Percentiles rank a stretch among this genome's conserved stretches.
Conservation (phyloP, 805 yeast species). For the Pichia gijzeniarum region DNA sequence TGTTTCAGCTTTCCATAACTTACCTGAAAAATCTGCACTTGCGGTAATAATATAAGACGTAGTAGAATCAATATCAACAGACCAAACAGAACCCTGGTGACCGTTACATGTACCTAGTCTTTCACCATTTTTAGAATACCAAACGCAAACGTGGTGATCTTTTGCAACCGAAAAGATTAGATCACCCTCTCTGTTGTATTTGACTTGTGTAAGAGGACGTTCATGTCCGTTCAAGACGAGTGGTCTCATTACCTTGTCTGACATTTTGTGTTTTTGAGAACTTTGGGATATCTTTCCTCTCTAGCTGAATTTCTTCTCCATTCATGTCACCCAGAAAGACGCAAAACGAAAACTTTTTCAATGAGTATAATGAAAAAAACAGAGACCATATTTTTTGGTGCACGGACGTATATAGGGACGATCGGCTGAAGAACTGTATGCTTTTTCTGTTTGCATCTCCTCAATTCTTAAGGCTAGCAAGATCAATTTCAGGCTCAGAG, state of each 20-base stretch:
- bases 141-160: constrained; percentile 82
- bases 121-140: constrained; percentile 96
- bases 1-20: constrained; percentile 74
- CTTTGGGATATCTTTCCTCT: too few species aligned
- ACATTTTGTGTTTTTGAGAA: constrained; percentile 3
- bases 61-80: constrained; percentile 74
- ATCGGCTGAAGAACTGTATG: not conserved
- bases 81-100: constrained; percentile 93
- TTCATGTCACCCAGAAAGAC: too few species aligned
- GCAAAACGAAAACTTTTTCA: not conserved
- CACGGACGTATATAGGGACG: not conserved
- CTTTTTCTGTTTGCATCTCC: too few species aligned
- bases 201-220: constrained; percentile 95
- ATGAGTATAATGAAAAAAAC: too few species aligned
- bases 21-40: constrained; percentile 80
- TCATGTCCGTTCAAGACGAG: constrained; percentile 85
- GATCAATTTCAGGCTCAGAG: too few species aligned
- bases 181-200: constrained; percentile 94
- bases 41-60: constrained; percentile 78
- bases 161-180: constrained; percentile 86
- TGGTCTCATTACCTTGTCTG: constrained; percentile 49
- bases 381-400: not conserved
- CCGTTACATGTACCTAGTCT: constrained; percentile 87
- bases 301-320: too few species aligned
- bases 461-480: too few species aligned